A percentile compares a stretch with the other conserved stretches of the same genome.
Conservation (phyloP, 129 eudicot genomes). For the Rutidosis leptorrhynchoides region DNA sequence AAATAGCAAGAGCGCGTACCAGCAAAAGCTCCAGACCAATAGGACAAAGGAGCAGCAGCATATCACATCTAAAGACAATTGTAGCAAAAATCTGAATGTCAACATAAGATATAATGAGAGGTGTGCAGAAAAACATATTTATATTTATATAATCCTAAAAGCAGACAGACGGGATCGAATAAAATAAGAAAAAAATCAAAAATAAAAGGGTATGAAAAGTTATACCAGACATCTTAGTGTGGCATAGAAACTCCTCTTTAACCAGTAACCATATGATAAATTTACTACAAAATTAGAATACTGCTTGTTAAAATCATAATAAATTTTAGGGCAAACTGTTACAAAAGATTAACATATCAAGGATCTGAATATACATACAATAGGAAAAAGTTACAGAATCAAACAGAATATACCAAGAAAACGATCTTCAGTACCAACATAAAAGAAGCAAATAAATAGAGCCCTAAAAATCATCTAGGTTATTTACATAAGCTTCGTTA, state of each 20-base stretch:
- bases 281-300: conserved; percentile 53
- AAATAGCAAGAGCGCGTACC: conserved; percentile 42
- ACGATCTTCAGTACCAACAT: conserved; percentile 1
- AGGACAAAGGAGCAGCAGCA: conserved; percentile 79
- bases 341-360: not conserved
- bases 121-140: conserved; percentile 12
- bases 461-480: not conserved
- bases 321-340: not conserved
- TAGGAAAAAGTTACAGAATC: not conserved
- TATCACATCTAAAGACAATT: conserved; percentile 90
- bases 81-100: conserved; percentile 76
- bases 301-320: not conserved
- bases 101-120: conserved; percentile 30
- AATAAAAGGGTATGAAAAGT: too few species aligned
- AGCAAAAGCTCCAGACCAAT: conserved; percentile 84
- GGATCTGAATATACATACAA: conserved; percentile 1
- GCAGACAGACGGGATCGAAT: too few species aligned
- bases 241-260: conserved; percentile 65
- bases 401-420: conserved; percentile 9
- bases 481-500: conserved; percentile 8
- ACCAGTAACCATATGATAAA: conserved; percentile 87
- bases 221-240: conserved; percentile 81
- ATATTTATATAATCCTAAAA: not conserved
- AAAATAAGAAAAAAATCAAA: too few species aligned
- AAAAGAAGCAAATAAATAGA: not conserved